Base-by-base conservation (phyloP, 495 filamentous ascomycete species). In the Penicillium roqueforti region DNA sequence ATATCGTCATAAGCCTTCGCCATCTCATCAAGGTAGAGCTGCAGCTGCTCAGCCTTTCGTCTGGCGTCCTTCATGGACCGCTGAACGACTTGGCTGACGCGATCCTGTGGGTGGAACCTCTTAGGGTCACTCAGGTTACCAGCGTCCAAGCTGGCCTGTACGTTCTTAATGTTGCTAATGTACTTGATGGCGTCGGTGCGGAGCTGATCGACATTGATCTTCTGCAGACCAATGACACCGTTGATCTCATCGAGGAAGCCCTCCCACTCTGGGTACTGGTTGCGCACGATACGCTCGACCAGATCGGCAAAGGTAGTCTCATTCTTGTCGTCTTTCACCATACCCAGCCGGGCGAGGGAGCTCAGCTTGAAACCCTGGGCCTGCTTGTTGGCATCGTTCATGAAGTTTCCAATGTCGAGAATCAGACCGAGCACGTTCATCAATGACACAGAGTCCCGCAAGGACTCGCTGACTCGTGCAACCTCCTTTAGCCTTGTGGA, bases 271-370 rank as follows among this genome's bases (percentile, higher is more conserved):
- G 93, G 89, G 59, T 97, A 97, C 68, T 97, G 93, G 58, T 87
- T 91, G 26, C 93, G 87, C 39, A 98, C 92, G 58, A 97, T 96
- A 58, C 92, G 87, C 69, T 98, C 93, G n/a, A 97, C 90, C 34
- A 96, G 80, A 70, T 98, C 93, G 36, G 92, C 91, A 66, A 98
- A 92, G 2, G 89, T 96, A 4, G 88, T 89, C 68, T 97, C 87
- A 64, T 98, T 98, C 82, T 97, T 96, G 74, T 95, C 91, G 60
- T 98, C 93, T 71, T 98, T 98, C 52, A 97, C 89, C 89, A 97
- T 98, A 25, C 87, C 93, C 29, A 98, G 76, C 22, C 93, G 83
- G 34, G 89, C 88, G n/a, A 98, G 85, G 1, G 93, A 95, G 60
- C 91, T 91, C 22, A 98, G 82, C 72, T 98, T 98, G 85, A 98